phyloP scores from a whole-genome alignment of 805 yeast genomes.

The Candida maesae region DNA sequence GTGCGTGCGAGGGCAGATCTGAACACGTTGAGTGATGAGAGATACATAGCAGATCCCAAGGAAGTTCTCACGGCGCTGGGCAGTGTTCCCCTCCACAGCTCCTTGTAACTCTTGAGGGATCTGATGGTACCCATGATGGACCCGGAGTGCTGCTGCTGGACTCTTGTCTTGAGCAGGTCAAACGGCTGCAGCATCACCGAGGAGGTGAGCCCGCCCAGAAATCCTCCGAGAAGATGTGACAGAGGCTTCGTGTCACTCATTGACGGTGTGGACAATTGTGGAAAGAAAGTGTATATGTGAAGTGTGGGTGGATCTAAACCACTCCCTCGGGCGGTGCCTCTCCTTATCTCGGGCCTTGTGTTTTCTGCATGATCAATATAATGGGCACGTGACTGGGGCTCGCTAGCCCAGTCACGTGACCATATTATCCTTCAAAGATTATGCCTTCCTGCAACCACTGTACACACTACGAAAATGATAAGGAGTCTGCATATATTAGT shows the following conservation, averaged over 20 bases:
- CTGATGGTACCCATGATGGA: conserved; percentile 32
- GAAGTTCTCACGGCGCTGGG: conserved; percentile 91
- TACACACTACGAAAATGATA: too few species aligned
- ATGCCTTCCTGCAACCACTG: too few species aligned
- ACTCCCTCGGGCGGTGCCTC: not conserved
- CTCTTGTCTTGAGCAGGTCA: conserved; percentile 81
- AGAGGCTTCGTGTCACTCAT: conserved; percentile 18
- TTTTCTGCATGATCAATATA: too few species aligned
- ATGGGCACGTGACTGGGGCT: too few species aligned
- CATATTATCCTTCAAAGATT: too few species aligned
- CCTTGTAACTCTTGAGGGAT: conserved; percentile 37
- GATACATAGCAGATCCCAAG: conserved; percentile 82
- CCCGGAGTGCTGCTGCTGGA: conserved; percentile 54
- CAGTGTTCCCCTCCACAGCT: conserved; percentile 90
- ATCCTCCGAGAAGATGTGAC: conserved; percentile 74
- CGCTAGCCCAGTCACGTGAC: too few species aligned
- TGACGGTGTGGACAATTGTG: not conserved
- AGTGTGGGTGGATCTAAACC: not conserved
- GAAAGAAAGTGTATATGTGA: too few species aligned
- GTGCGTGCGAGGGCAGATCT: conserved; percentile 47
- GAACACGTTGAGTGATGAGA: conserved; percentile 63
- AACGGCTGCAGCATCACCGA: conserved; percentile 82
- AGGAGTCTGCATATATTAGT: too few species aligned
- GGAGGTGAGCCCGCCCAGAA: conserved; percentile 78
- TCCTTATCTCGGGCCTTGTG: too few species aligned